Evolutionary conservation across 1,284 basidiomycete genomes (phyloP), one percentile per base, ranked within the genome.

Genomic region (Apiotrichum porosum): DNA sequence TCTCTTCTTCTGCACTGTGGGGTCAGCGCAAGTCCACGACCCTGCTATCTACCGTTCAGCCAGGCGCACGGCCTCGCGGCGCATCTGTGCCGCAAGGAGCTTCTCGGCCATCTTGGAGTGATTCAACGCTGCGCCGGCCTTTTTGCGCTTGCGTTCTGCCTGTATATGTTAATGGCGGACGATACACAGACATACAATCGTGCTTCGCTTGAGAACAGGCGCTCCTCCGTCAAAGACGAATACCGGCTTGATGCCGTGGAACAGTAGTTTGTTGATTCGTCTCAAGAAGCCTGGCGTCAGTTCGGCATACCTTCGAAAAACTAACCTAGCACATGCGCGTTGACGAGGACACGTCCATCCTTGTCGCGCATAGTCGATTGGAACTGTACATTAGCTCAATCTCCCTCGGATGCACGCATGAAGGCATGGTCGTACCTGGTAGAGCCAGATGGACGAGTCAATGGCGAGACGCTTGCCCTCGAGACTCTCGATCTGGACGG

Each of bases 381-480:
- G 65, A 97, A 97, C 75, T 97, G 86, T 17, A 0, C 18, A 24
- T 21, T 9, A 37, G 15, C 33, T 18, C n/a, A 19, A 8, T n/a
- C n/a, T n/a, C n/a, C n/a, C n/a, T n/a, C n/a, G n/a, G 35, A 30
- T 23, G 3, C 6, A 37, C 4, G 15, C 19, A 12, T 19, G 30
- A 22, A 5, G 34, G 8, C 18, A 13, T 13, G 0, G 10, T 39
- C 64, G 32, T 22, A 73, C 73, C 52, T 75, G 73, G 47, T 99
- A 98, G 52, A 99, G 85, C 95, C 95, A 99, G 60, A 99, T 97
- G 57, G 91, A 97, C 3, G 92, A 97, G 75, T 99, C 95, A 57
- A 99, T 97, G 0, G 92, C 92, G 75, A 97, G 81, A 4, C 83
- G 76, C 69, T 91, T 92, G 22, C 89, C 88, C 64, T 92, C 90